Base-by-base conservation (phyloP, 169 alveolate species). In the Plasmodium sp. region DNA sequence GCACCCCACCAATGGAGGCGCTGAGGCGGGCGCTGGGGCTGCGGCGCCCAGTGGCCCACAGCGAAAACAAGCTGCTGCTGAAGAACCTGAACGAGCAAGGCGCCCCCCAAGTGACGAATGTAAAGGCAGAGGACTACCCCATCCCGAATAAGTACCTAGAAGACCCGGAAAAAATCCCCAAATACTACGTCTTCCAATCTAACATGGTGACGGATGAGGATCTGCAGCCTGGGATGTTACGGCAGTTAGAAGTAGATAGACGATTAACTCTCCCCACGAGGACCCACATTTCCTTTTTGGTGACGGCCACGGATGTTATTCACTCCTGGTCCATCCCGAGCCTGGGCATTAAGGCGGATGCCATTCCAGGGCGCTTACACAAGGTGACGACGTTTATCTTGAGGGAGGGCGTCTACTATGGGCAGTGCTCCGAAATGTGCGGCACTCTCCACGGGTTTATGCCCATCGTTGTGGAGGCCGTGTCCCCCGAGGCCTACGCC, bases 381-480 rank as follows among this genome's bases (percentile, higher is more conserved):
- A 93, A 97, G 84, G 94, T 98, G 41, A 97, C 93, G 92, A 97
- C 98, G 33, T 98, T 98, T 93, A 98, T 98, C 67, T 97, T 97
- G 96, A 93, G 99, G 27, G 99, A 98, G 92, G 99, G 99, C 16
- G 99, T 98, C 45, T 98, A 97, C 97, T 98, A 98, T 92, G 99
- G 99, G 41, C 99, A 97, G 90, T 97, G 98, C 93, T 96, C 98
- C 34, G 99, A 98, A 95, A 97, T 97, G 95, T 98, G 99, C 90
- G 99, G 99, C 5, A 97, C 99, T 2, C 96, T 98, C 48, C 99
- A 98, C 73, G 99, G 99, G 73, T 98, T 97, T 82, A 98, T 98
- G 99, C 99, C 99, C 51, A 98, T 98, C 51, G 99, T 98, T 34
- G 96, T 98, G 4, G 99, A 98, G 94, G 99, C 98, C 0, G 98